A percentile compares a stretch with the other conserved stretches of the same genome.
Evolutionary conservation across 1,284 basidiomycete genomes (phyloP).

Genomic region (Testicularia cyperi): DNA sequence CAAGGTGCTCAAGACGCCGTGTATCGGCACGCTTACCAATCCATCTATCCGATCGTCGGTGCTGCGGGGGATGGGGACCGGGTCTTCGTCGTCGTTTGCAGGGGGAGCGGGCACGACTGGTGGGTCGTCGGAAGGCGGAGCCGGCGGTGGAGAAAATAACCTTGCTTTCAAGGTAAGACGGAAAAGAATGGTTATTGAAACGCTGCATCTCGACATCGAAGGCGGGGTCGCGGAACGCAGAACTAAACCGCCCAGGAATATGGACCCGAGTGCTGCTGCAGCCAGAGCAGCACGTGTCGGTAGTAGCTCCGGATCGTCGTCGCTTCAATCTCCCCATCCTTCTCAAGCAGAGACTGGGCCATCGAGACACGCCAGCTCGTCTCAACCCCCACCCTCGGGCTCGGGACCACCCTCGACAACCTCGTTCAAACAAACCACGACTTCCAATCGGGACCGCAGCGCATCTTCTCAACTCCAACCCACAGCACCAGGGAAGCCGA

Average conservation of each 20-base stretch:
- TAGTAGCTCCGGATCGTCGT: too few relatives aligned
- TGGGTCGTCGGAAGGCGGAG: constrained; percentile 67
- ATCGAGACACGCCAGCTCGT: background rate
- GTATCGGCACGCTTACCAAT: constrained; percentile 46
- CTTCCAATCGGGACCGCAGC: too few relatives aligned
- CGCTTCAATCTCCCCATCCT: too few relatives aligned
- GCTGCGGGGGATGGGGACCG: constrained; percentile 50
- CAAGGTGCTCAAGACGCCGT: constrained; percentile 44
- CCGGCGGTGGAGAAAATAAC: constrained; percentile 73
- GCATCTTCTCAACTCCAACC: too few relatives aligned
- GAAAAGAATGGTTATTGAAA: constrained; percentile 84
- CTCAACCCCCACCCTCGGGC: background rate
- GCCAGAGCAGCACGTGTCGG: too few relatives aligned
- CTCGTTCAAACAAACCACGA: too few relatives aligned
- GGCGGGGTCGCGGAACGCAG: constrained; percentile 80
- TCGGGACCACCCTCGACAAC: too few relatives aligned
- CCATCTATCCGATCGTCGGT: constrained; percentile 42
- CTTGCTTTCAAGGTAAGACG: constrained; percentile 90
- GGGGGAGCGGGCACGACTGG: constrained; percentile 1
- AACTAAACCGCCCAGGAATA: constrained; percentile 35
- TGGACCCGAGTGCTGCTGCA: too few relatives aligned
- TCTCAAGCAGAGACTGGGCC: too few relatives aligned
- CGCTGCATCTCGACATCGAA: constrained; percentile 86
- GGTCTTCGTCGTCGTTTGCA: too few relatives aligned
- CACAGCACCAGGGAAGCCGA: too few relatives aligned